phyloP scores from a whole-genome alignment of 208 protist genomes.

The Acanthamoeba healyi region DNA sequence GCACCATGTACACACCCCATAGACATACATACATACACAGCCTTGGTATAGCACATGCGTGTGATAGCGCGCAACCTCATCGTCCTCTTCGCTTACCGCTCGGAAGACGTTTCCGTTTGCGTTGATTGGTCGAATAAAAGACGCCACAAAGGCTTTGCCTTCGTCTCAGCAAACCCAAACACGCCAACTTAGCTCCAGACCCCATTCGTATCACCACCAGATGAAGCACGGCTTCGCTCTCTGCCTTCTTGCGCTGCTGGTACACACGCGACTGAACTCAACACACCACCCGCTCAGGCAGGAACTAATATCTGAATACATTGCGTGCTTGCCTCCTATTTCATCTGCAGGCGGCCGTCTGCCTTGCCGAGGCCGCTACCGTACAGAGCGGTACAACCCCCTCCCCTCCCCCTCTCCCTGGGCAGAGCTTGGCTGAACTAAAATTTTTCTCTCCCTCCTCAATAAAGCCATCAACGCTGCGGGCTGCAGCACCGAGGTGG shows the following conservation, averaged over 20 bases:
- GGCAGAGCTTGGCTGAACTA: not conserved
- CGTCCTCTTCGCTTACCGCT: too few species aligned
- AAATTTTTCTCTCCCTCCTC: not conserved
- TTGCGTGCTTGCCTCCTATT: too few species aligned
- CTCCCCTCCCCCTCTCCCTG: not conserved
- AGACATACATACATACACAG: too few species aligned
- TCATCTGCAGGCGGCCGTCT: not conserved
- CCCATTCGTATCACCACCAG: not conserved
- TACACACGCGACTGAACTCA: not conserved
- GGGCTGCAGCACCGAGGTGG: not conserved
- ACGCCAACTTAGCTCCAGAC: not conserved
- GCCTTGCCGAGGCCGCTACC: not conserved
- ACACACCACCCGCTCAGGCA: too few species aligned
- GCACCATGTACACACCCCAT: too few species aligned
- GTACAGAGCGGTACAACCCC: not conserved
- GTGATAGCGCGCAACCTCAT: too few species aligned
- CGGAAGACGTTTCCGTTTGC: too few species aligned
- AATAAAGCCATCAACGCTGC: not conserved
- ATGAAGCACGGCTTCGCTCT: not conserved
- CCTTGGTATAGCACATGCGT: too few species aligned
- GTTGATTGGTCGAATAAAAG: too few species aligned
- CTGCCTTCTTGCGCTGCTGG: not conserved
- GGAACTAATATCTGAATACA: too few species aligned
- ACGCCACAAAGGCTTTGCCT: too few species aligned
- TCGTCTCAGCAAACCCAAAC: too few species aligned